Evolutionary conservation across 768 basidiomycete species (phyloP), one percentile per base, ranked within the genome.

Genomic region (Mycena olivaceomarginata): DNA sequence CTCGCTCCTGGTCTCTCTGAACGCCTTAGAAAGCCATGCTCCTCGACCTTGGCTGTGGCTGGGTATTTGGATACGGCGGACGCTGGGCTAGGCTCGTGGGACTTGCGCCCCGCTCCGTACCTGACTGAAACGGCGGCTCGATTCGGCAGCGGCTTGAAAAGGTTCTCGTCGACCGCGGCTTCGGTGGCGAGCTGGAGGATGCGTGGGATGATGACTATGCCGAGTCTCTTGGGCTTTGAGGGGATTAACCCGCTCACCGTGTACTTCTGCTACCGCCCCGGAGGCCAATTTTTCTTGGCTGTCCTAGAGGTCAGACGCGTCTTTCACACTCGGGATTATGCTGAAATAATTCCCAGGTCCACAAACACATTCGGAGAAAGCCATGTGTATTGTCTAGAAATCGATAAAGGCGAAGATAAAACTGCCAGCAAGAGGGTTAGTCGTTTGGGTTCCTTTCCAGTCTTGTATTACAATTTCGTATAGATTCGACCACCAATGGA

Each of bases 171-270:
- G 70, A 79, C 45, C 84, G 84, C 12, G 87, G 87, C 0, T 9
- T 68, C 3, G 80, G 77, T 11, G 81, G 79, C 37, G 72, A 76
- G 16, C 65, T 93, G 7, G 84, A 88, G 8, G 92, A 91, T 74
- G 89, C 90, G 0, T 96, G 94, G 94, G 93, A 90, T 95, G 87
- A 85, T 95, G 84, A 94, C 94, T 3, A 94, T 94, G 92, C 94
- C 94, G 4, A 91, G 89, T 68, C 91, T 92, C 67, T 74, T 93
- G 40, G 94, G 94, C 0, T 90, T 88, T 67, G 92, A 94, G 81
- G 94, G 93, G 0, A 93, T 94, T 69, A 95, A 95, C 74, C 94
- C 94, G 0, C 84, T 95, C 57, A 92, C 92, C 1, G 91, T 93
- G 37, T 94, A 94, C 83, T 94, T 91, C 77, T 90, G 91, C 80